Conservation (phyloP, 345 rosid species). For the Dipteronia sinensis region DNA sequence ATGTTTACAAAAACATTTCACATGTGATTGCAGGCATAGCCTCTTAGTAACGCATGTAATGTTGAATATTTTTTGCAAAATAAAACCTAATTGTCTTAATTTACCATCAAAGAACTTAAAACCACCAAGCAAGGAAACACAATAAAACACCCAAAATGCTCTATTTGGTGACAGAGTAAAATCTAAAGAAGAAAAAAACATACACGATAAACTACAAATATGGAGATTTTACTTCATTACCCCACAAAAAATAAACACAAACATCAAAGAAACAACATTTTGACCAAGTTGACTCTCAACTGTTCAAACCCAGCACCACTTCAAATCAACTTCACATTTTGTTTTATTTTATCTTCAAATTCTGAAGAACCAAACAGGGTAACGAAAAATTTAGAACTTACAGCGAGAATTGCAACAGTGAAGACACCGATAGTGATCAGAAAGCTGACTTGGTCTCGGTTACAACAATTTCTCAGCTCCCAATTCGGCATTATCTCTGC, state of each 20-base stretch:
- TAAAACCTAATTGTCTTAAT: neutral
- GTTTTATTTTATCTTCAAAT: neutral
- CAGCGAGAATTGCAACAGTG: constrained; percentile 84
- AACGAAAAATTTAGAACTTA: constrained; percentile 34
- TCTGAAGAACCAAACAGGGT: constrained; percentile 21
- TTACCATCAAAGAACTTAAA: neutral
- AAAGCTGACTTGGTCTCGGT: constrained; percentile 64
- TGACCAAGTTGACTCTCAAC: neutral
- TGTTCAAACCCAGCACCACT: neutral
- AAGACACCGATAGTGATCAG: constrained; percentile 70
- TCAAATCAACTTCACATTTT: neutral
- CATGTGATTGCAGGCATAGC: neutral
- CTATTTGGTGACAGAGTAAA: neutral
- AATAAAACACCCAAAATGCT: neutral
- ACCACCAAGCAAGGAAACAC: neutral
- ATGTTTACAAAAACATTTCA: neutral
- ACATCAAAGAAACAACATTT: neutral
- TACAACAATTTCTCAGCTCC: constrained; percentile 87
- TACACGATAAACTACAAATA: neutral
- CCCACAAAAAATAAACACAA: neutral
- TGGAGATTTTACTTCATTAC: neutral
- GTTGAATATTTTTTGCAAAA: neutral
- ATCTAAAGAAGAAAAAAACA: neutral
- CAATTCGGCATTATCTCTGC: constrained; percentile 53
- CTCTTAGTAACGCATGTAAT: neutral